Conservation (phyloP, 768 basidiomycete species). For the Agrocybe chaxingu region DNA sequence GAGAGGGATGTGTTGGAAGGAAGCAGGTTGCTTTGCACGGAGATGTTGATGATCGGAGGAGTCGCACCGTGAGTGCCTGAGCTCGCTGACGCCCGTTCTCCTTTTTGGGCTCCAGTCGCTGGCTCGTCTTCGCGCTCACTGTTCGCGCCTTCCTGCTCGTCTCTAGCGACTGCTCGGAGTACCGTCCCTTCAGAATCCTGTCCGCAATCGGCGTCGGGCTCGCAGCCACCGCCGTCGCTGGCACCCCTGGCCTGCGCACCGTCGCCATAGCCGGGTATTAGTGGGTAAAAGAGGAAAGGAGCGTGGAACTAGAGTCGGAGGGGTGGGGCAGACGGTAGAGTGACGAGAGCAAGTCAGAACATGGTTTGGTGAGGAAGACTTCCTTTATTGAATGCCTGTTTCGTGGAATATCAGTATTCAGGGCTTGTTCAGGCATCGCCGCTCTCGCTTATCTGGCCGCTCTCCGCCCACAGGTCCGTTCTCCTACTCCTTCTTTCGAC, state of each 20-base stretch:
- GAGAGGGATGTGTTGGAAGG: constrained; percentile 16
- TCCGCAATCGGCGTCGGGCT: constrained; percentile 33
- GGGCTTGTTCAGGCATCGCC: constrained; percentile 13
- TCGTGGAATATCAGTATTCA: constrained; percentile 13
- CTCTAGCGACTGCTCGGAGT: constrained; percentile 46
- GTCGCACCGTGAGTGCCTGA: constrained; percentile 29
- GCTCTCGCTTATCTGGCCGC: not conserved
- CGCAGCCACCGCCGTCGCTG: constrained; percentile 33
- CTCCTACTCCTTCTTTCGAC: too few relatives aligned
- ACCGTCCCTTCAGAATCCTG: constrained; percentile 43
- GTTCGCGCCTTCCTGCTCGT: constrained; percentile 28
- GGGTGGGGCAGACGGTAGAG: constrained; percentile 14
- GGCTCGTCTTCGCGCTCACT: constrained; percentile 20
- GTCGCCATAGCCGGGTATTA: constrained; percentile 19
- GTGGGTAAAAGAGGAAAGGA: constrained; percentile 14
- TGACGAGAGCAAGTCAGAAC: constrained; percentile 14
- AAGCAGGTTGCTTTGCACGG: constrained; percentile 29
- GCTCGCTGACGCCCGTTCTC: constrained; percentile 22
- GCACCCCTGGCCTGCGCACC: constrained; percentile 27
- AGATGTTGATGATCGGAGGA: constrained; percentile 52
- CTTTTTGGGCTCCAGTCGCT: constrained; percentile 33
- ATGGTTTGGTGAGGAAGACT: constrained; percentile 5
- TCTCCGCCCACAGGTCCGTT: not conserved
- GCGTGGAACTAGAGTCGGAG: constrained; percentile 7
- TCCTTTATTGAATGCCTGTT: too few relatives aligned